phyloP scores from a whole-genome alignment of 2,329 filamentous ascomycete species.

The Epichloe baconii region DNA sequence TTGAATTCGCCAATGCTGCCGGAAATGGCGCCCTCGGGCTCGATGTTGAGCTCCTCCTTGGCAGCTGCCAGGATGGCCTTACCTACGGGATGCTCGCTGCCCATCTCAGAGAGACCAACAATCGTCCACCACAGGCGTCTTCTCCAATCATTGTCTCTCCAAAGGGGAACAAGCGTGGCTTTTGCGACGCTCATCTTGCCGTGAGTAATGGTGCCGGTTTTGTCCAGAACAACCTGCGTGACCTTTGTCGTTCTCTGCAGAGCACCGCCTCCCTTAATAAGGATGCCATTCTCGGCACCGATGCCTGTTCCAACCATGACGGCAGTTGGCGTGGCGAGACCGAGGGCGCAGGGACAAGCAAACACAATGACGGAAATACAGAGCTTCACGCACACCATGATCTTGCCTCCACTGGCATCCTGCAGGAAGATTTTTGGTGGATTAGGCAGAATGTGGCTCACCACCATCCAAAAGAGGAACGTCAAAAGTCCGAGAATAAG shows the following conservation, averaged over 20 bases:
- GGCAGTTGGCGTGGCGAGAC: slow-evolving; percentile 86
- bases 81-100: slow-evolving; percentile 93
- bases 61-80: slow-evolving; percentile 69
- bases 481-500: slow-evolving; percentile 72
- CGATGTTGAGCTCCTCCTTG: slow-evolving; percentile 61
- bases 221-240: slow-evolving; percentile 83
- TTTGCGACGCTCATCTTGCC: slow-evolving; percentile 90
- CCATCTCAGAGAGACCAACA: slow-evolving; percentile 87
- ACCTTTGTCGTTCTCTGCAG: slow-evolving; percentile 84
- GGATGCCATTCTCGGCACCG: slow-evolving; percentile 85
- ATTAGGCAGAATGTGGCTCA: slow-evolving; percentile 71
- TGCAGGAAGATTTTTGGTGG: slow-evolving; percentile 83
- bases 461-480: slow-evolving; percentile 85
- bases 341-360: slow-evolving; percentile 93
- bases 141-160: slow-evolving; percentile 56
- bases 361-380: slow-evolving; percentile 99
- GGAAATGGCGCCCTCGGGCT: slow-evolving; percentile 59
- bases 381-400: slow-evolving; percentile 94
- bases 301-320: slow-evolving; percentile 99
- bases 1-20: slow-evolving; percentile 79
- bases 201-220: slow-evolving; percentile 88
- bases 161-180: slow-evolving; percentile 50
- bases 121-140: slow-evolving; percentile 87
- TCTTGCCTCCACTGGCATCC: slow-evolving; percentile 69
- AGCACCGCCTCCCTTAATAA: slow-evolving; percentile 93